These are phyloP conservation scores for Urochloa ruziziensis DNA, from an alignment of 176 grass and related monocot genomes.

Conservation along the genomic window DNA sequence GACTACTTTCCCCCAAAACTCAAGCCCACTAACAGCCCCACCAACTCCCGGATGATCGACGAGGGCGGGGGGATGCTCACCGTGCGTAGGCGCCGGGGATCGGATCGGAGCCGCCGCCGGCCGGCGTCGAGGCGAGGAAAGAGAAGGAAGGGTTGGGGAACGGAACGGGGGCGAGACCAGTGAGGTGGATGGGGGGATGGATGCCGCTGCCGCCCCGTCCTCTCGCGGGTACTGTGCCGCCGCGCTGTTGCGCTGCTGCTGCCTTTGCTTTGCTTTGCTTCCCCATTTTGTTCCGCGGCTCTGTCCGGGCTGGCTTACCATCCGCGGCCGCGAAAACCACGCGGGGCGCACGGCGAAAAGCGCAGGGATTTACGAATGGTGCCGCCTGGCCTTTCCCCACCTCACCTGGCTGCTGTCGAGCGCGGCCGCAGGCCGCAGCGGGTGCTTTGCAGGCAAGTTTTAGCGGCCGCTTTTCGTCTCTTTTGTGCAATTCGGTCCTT, in stretches of 20 bases:
- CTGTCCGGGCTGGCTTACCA: background rate
- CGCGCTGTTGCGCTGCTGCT: conserved; percentile 6
- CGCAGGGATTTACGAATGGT: background rate
- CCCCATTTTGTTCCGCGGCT: background rate
- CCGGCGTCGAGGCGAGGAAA: conserved; percentile 1
- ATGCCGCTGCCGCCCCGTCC: background rate
- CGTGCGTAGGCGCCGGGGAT: background rate
- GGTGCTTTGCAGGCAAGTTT: background rate
- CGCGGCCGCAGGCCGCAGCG: background rate
- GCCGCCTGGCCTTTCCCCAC: background rate
- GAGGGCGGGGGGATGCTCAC: background rate
- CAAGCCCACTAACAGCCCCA: background rate
- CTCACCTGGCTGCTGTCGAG: background rate
- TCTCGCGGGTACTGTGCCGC: conserved; percentile 23
- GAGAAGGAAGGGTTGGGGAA: background rate
- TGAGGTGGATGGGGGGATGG: background rate
- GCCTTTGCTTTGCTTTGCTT: background rate
- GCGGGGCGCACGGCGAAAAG: background rate
- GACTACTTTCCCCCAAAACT: background rate
- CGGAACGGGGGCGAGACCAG: background rate
- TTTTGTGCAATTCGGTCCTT: background rate
- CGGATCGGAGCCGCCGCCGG: background rate
- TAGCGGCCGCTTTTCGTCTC: background rate
- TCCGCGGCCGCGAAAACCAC: background rate
- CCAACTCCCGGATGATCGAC: conserved; percentile 5